These are phyloP conservation scores for Stephania yunnanensis DNA, from an alignment of 164 flowering plant species.

Conservation along the genomic window DNA sequence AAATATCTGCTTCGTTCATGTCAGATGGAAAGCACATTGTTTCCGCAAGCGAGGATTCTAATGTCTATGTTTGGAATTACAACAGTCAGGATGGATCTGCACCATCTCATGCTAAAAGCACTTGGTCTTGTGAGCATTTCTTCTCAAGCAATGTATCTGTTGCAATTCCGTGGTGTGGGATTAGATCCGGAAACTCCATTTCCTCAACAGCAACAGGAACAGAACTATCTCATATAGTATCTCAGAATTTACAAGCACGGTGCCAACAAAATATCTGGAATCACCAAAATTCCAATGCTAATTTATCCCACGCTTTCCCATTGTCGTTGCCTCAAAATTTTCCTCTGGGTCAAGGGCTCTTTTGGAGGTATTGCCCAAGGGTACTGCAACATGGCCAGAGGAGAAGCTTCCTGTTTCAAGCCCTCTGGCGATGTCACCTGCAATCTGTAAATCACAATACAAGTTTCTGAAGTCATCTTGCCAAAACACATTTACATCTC, in stretches of 20 bases:
- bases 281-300: conserved; percentile 18
- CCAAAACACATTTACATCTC: conserved; percentile 35
- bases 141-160: conserved; percentile 44
- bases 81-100: conserved; percentile 20
- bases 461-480: conserved; percentile 60
- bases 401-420: conserved; percentile 46
- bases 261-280: conserved; percentile 16
- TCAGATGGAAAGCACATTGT: conserved; percentile 67
- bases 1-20: conserved; percentile 56
- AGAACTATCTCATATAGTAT: conserved; percentile 17
- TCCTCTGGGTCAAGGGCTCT: conserved; percentile 38
- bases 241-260: conserved; percentile 6
- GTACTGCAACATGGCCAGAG: conserved; percentile 83
- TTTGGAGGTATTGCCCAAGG: conserved; percentile 47
- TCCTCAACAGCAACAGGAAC: conserved; percentile 15
- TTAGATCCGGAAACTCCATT: conserved; percentile 17
- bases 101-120: conserved; percentile 31
- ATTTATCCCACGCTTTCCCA: conserved; percentile 19
- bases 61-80: conserved; percentile 62
- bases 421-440: conserved; percentile 23
- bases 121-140: conserved; percentile 57
- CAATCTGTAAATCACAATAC: conserved; percentile 39
- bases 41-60: conserved; percentile 66
- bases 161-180: conserved; percentile 79
- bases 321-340: conserved; percentile 38